These are phyloP conservation scores for Blastomyces silverae DNA, from an alignment of 2,329 filamentous ascomycete genomes.

Conservation along the genomic window DNA sequence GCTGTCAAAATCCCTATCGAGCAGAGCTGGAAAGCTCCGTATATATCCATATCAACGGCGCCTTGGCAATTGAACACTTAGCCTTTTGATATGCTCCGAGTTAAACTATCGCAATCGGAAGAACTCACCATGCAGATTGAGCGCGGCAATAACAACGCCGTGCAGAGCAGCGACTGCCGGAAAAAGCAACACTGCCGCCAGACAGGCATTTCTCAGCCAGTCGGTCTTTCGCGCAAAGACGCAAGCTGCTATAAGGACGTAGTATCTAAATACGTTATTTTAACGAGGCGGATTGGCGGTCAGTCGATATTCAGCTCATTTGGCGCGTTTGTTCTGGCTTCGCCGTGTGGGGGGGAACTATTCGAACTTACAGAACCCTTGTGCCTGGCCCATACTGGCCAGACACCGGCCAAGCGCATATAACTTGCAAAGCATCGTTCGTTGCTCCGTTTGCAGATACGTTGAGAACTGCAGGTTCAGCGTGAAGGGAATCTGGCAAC, in stretches of 20 bases:
- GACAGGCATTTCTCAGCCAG: slow-evolving; percentile 57
- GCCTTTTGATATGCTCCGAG: not conserved
- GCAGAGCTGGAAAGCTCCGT: slow-evolving; percentile 61
- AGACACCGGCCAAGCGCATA: slow-evolving; percentile 42
- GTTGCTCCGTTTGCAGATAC: slow-evolving; percentile 26
- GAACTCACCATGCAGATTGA: slow-evolving; percentile 53
- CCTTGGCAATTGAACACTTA: slow-evolving; percentile 34
- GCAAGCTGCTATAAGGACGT: slow-evolving; percentile 57
- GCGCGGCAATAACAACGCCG: slow-evolving; percentile 53
- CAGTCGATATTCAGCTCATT: not conserved
- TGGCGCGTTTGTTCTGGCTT: slow-evolving; percentile 1
- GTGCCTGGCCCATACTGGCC: slow-evolving; percentile 41
- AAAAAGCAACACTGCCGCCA: slow-evolving; percentile 57
- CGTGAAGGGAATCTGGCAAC: slow-evolving; percentile 24
- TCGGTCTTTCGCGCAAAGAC: slow-evolving; percentile 55
- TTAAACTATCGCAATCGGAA: not conserved
- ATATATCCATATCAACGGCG: slow-evolving; percentile 62
- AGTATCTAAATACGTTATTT: slow-evolving; percentile 47
- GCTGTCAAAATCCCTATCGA: slow-evolving; percentile 59
- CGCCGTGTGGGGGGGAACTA: not conserved
- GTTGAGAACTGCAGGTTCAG: slow-evolving; percentile 11
- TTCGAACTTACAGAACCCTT: slow-evolving; percentile 34
- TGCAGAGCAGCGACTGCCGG: slow-evolving; percentile 60
- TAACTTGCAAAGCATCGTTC: slow-evolving; percentile 29
- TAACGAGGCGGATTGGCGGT: slow-evolving; percentile 4